Conservation (phyloP, 306 rosid genomes). For the Medicago ruthenica region DNA sequence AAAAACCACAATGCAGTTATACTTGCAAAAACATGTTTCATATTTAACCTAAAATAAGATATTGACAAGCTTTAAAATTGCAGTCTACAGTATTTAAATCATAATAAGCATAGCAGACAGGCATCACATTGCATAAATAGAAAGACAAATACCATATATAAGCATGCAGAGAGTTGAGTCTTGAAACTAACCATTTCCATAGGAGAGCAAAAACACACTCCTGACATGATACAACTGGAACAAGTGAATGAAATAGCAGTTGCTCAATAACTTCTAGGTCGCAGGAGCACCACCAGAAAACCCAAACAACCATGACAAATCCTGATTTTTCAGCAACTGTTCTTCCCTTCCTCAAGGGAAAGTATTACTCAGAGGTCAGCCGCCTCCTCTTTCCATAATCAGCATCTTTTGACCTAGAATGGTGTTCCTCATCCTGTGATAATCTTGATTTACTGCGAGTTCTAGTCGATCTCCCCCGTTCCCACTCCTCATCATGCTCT, state of each 20-base stretch:
- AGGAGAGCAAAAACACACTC: constrained; percentile 48
- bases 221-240: constrained; percentile 49
- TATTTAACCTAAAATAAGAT: background rate
- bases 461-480: constrained; percentile 83
- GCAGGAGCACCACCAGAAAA: constrained; percentile 52
- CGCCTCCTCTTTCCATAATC: constrained; percentile 96
- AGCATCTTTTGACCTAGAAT: constrained; percentile 88
- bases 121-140: background rate
- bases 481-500: constrained; percentile 89
- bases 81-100: background rate
- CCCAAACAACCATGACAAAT: constrained; percentile 51
- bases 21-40: background rate
- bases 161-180: background rate
- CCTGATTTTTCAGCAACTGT: constrained; percentile 39
- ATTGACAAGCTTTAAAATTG: background rate
- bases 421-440: constrained; percentile 79
- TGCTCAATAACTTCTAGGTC: constrained; percentile 54
- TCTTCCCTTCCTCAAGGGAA: constrained; percentile 45
- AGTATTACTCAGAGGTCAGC: constrained; percentile 76
- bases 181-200: constrained; percentile 55
- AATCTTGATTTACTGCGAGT: constrained; percentile 77
- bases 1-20: background rate
- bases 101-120: constrained; percentile 8
- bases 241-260: constrained; percentile 50
- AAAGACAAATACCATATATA: background rate